Conservation (phyloP, 345 rosid species). For the Corchorus olitorius region DNA sequence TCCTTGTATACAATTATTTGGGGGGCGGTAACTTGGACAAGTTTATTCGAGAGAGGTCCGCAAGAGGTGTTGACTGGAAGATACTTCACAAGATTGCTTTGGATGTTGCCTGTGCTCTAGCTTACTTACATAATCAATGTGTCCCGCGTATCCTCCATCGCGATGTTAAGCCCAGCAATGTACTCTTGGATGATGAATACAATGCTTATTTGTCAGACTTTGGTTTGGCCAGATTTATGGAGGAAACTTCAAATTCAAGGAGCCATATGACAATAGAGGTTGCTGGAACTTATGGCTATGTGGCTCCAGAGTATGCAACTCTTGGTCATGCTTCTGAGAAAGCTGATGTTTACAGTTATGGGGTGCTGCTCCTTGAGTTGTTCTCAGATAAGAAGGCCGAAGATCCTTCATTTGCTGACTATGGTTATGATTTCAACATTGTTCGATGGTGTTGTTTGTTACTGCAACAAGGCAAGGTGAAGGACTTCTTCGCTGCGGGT, state of each 20-base stretch:
- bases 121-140: constrained; percentile 84
- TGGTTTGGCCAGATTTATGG: constrained; percentile 79
- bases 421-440: constrained; percentile 89
- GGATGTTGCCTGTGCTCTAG: constrained; percentile 81
- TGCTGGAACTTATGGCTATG: constrained; percentile 94
- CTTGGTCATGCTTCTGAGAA: constrained; percentile 96
- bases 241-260: constrained; percentile 71
- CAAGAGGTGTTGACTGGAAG: constrained; percentile 63
- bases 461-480: constrained; percentile 76
- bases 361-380: constrained; percentile 84
- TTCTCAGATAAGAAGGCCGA: constrained; percentile 85
- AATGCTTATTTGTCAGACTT: constrained; percentile 90
- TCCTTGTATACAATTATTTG: constrained; percentile 65
- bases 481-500: constrained; percentile 61
- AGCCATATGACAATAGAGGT: constrained; percentile 89
- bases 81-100: constrained; percentile 84
- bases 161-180: constrained; percentile 94
- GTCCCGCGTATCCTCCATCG: constrained; percentile 91
- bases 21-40: constrained; percentile 63
- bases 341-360: constrained; percentile 95
- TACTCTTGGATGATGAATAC: constrained; percentile 69
- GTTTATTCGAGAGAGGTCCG: constrained; percentile 63
- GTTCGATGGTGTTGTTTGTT: constrained; percentile 94
- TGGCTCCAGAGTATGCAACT: constrained; percentile 96
- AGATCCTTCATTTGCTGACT: constrained; percentile 85